Conservation (phyloP, 768 basidiomycete genomes). For the Grammothele lineata region DNA sequence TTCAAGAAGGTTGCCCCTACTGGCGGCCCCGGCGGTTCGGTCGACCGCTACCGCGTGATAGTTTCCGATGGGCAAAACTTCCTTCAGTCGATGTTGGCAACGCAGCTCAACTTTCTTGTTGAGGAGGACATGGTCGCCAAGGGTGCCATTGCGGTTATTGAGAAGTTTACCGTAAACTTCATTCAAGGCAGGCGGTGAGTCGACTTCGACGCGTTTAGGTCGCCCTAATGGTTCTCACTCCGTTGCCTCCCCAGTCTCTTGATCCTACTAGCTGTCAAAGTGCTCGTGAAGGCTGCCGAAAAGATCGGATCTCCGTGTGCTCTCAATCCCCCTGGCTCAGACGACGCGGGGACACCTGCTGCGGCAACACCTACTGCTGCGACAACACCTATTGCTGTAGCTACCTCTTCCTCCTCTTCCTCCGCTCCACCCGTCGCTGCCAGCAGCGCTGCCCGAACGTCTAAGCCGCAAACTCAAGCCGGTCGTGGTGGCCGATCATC, state of each 20-base stretch:
- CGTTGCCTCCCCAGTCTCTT: conserved; percentile 52
- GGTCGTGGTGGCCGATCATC: conserved; percentile 20
- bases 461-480: conserved; percentile 8
- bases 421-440: conserved; percentile 1
- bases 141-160: conserved; percentile 64
- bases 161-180: conserved; percentile 75
- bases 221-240: too few species aligned
- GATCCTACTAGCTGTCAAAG: conserved; percentile 67
- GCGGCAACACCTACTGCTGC: conserved; percentile 28
- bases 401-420: too few species aligned
- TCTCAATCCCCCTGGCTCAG: conserved; percentile 31
- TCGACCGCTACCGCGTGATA: conserved; percentile 75
- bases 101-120: conserved; percentile 78
- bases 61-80: conserved; percentile 87
- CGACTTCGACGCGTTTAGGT: conserved; percentile 4
- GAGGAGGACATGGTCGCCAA: conserved; percentile 58
- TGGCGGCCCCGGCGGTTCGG: conserved; percentile 25
- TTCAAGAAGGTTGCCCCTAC: conserved; percentile 66
- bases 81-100: conserved; percentile 92
- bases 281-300: conserved; percentile 47
- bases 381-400: conserved; percentile 24
- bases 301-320: conserved; percentile 69
- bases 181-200: conserved; percentile 81
- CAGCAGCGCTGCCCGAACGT: not conserved
- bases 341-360: conserved; percentile 20